These are phyloP conservation scores for Mayamaea pseudoterrestris DNA, from an alignment of 108 stramenopile species.

Conservation along the genomic window DNA sequence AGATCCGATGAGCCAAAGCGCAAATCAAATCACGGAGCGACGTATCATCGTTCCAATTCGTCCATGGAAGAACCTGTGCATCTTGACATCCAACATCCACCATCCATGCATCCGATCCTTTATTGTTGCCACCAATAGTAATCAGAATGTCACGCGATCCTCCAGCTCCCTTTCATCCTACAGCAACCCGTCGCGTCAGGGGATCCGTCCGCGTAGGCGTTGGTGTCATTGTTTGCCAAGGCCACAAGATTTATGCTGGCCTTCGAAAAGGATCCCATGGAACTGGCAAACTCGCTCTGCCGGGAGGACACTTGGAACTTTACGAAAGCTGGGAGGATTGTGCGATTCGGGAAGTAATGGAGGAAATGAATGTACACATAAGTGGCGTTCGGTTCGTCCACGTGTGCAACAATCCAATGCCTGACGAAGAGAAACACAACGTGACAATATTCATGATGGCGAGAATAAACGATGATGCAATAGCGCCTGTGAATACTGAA, in stretches of 20 bases:
- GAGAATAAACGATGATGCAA: conserved; percentile 17
- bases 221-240: conserved; percentile 36
- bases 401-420: conserved; percentile 82
- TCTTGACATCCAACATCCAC: too few species aligned
- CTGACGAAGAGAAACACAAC: conserved; percentile 58
- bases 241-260: conserved; percentile 48
- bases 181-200: conserved; percentile 4
- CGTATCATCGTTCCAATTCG: too few species aligned
- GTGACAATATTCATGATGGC: conserved; percentile 81
- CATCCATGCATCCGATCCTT: too few species aligned
- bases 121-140: too few species aligned
- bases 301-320: conserved; percentile 84
- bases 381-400: conserved; percentile 38
- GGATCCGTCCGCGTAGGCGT: conserved; percentile 81
- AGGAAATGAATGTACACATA: conserved; percentile 65
- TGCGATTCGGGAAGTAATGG: conserved; percentile 69
- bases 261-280: conserved; percentile 76
- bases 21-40: too few species aligned
- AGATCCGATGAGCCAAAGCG: too few species aligned
- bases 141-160: conserved; percentile 4
- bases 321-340: conserved; percentile 79
- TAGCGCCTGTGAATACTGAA: conserved; percentile 50
- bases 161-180: conserved; percentile 8
- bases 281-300: conserved; percentile 50
- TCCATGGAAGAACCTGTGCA: too few species aligned